Base-by-base conservation (phyloP, 2,329 filamentous ascomycete genomes). In the Colletotrichum liaoningense region DNA sequence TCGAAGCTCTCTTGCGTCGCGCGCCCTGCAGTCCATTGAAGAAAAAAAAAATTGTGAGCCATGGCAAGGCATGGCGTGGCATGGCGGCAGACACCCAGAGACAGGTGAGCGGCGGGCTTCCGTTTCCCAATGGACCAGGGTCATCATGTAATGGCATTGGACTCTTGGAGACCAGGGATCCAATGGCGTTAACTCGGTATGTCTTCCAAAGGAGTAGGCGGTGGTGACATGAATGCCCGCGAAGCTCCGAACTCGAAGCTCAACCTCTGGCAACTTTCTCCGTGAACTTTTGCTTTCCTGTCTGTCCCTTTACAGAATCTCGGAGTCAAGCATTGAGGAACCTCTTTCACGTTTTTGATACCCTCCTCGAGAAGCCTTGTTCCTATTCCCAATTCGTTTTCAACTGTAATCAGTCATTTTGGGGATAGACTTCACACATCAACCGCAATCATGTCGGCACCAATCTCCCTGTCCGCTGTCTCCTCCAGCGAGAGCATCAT, bases 401-500 rank as follows among this genome's bases (percentile, higher is more conserved):
- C 14, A 14, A 12, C 63, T 55, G 14, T 46, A 28, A 30, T 38
- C 1, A 42, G 33, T 66, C 63, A 28, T 22, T 24, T 38, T 42
- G 38, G 12, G 35, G 19, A 11, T 19, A 49, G 42, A 9, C 19
- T n/a, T 38, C 14, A 28, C 9, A 19, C 56, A 59, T 22, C 14
- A 54, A 64, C 69, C 59, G 69, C 38, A 72, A 58, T 56, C 75
- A 80, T 80, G 77, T 76, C 77, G 52, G 67, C 78, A 49, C 69
- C 76, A 57, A 74, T 79, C 59, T 76, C 77, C 33, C 76, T 82
- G 55, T 75, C 78, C 26, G 76, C 76, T 59, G 73, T 81, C 57
- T 78, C 79, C 24, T 74, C 79, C 28, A 78, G 81, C 69, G 83
- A 86, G 76, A 82, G 81, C 26, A 77, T 87, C 68, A 78, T 88